A percentile compares a stretch with the other conserved stretches of the same genome.
These are phyloP conservation scores for Trypanosoma theileri DNA, from an alignment of 208 protist species.

Conservation along the genomic window DNA sequence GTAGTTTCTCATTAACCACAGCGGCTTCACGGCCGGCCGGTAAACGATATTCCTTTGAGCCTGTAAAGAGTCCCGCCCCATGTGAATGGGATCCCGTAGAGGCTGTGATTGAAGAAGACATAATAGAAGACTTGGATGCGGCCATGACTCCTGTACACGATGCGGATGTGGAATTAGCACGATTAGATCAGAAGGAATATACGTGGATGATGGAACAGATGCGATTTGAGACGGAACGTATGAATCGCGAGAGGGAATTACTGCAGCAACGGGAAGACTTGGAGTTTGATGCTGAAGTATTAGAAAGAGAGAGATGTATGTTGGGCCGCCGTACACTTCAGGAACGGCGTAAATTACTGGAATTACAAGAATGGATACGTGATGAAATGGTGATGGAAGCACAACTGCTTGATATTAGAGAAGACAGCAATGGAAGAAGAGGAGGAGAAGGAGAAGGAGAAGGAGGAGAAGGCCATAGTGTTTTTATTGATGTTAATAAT, in stretches of 20 bases:
- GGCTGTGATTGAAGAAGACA: constrained; percentile 9
- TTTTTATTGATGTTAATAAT: too few species aligned
- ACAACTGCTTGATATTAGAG: constrained; percentile 11
- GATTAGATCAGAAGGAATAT: constrained; percentile 48
- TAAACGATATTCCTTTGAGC: not conserved
- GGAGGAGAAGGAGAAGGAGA: not conserved
- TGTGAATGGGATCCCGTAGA: not conserved
- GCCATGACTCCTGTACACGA: constrained; percentile 9
- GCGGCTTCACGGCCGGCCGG: not conserved
- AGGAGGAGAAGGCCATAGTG: too few species aligned
- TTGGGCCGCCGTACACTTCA: constrained; percentile 9
- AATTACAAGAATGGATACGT: constrained; percentile 6
- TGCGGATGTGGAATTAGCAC: constrained; percentile 13
- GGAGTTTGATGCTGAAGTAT: constrained; percentile 6
- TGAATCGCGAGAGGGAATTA: constrained; percentile 33
- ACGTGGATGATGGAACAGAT: constrained; percentile 66
- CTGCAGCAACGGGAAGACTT: constrained; percentile 34
- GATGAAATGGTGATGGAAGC: constrained; percentile 23
- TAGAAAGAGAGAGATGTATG: constrained; percentile 9
- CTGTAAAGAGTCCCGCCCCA: not conserved
- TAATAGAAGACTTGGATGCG: constrained; percentile 2
- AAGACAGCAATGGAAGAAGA: not conserved
- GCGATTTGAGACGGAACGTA: constrained; percentile 64
- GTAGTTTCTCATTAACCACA: not conserved
- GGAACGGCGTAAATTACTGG: constrained; percentile 3